Conservation (phyloP, 345 rosid genomes). For the Citrus reticulata region DNA sequence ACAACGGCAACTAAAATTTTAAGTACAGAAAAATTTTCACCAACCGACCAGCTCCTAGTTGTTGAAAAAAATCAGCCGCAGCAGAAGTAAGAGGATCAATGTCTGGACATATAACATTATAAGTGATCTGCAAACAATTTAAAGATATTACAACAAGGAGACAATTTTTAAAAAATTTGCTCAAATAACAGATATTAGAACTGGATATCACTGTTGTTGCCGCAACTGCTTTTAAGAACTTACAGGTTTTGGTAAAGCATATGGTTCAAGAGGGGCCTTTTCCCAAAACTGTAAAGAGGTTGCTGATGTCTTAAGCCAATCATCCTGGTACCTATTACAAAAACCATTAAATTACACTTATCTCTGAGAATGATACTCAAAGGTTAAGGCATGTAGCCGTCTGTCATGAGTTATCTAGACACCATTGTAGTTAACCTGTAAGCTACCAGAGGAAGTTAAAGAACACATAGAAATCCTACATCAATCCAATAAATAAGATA, state of each 20-base stretch:
- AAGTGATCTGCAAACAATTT: slow-evolving; percentile 61
- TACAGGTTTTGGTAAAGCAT: slow-evolving; percentile 81
- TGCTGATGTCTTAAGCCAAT: slow-evolving; percentile 93
- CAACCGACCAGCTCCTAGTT: slow-evolving; percentile 89
- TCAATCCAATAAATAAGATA: background rate
- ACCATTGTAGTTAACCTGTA: background rate
- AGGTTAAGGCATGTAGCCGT: background rate
- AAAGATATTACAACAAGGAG: slow-evolving; percentile 8
- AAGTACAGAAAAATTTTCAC: background rate
- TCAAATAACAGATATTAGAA: background rate
- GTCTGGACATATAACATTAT: slow-evolving; percentile 88
- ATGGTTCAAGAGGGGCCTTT: slow-evolving; percentile 98
- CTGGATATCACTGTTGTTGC: background rate
- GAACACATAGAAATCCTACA: background rate
- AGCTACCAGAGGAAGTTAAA: background rate
- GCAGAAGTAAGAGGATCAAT: slow-evolving; percentile 91
- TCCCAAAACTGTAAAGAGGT: slow-evolving; percentile 88
- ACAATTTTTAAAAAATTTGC: background rate
- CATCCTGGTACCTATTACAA: slow-evolving; percentile 85
- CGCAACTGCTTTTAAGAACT: slow-evolving; percentile 22
- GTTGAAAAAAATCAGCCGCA: slow-evolving; percentile 93
- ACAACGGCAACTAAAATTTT: background rate
- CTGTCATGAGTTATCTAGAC: background rate
- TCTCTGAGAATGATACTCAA: background rate
- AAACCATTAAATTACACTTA: slow-evolving; percentile 13